Base-by-base conservation (phyloP, 1,139 yeast genomes). In the Saccharomyces hybrid region DNA sequence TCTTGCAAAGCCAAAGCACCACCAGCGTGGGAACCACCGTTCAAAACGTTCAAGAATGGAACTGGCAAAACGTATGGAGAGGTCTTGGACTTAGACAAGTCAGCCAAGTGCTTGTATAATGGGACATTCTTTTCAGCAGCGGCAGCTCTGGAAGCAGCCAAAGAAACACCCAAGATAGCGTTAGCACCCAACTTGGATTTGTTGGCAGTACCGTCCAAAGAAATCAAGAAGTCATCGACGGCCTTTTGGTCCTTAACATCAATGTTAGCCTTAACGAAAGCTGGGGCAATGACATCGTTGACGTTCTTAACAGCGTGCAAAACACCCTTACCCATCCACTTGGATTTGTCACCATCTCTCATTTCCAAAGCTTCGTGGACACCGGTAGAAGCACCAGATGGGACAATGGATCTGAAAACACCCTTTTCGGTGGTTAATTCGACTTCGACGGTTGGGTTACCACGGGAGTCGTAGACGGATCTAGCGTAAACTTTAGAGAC, bases 1-100 rank as follows among this genome's bases (percentile, higher is more conserved):
- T 91, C 98, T 81, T 91, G 98, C 84, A 91, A 84, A 69, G 97
- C 97, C 67, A 91, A 81, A 72, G 91, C 86, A 80, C 98, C 98
- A 79, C 97, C 98, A 70, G 98, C 97, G 79, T 91, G 98, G 72
- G 95, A 86, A 76, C 98, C 97, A 81, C 98, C 97, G 83, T 91
- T 91, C 76, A 91, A 82, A 65, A 91, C 97, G 79, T 91, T 91
- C 80, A 88, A 93, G 89, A 89, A 88, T 65, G 97, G 96, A 75
- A 90, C 96, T 75, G 96, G 96, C 72, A 88, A 78, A 57, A 88
- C 95, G 74, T 74, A 88, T 74, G 91, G 89, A 70, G 83, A 79
- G 62, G 87, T 71, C 60, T 74, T 78, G 54, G 70, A 54, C 59
- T 77, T 78, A 60, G 96, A 73, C 63, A 89, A 72, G 66, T 83